phyloP scores from a whole-genome alignment of 78 protist genomes.

The slime mould (Dictyostelium discoideum) region dicty_2.7 NC_007088.5:7684501-7685000 shows the following conservation, averaged over 20 bases:
- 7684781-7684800: slow-evolving; percentile 53
- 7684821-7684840: slow-evolving; percentile 67
- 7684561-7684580: slow-evolving; percentile 39
- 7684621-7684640: slow-evolving; percentile 28
- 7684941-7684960: slow-evolving; percentile 67
- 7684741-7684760: slow-evolving; percentile 61
- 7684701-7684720: slow-evolving; percentile 34
- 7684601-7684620: slow-evolving; percentile 36
- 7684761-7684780: slow-evolving; percentile 71
- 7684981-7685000: slow-evolving; percentile 63
- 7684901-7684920: slow-evolving; percentile 36
- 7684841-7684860: slow-evolving; percentile 40
- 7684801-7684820: slow-evolving; percentile 64
- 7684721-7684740: slow-evolving; percentile 77
- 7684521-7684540: slow-evolving; percentile 24
- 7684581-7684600: slow-evolving; percentile 43
- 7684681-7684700: slow-evolving; percentile 66
- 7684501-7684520: slow-evolving; percentile 52
- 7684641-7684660: slow-evolving; percentile 37
- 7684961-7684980: slow-evolving; percentile 12
- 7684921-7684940: slow-evolving; percentile 58
- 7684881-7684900: slow-evolving; percentile 59
- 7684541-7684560: slow-evolving; percentile 41
- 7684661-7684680: slow-evolving; percentile 55
- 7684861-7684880: slow-evolving; percentile 42